Evolutionary conservation across 306 rosid genomes (phyloP), one percentile per base, ranked within the genome.

Genomic region (Cajanus cajan): DNA sequence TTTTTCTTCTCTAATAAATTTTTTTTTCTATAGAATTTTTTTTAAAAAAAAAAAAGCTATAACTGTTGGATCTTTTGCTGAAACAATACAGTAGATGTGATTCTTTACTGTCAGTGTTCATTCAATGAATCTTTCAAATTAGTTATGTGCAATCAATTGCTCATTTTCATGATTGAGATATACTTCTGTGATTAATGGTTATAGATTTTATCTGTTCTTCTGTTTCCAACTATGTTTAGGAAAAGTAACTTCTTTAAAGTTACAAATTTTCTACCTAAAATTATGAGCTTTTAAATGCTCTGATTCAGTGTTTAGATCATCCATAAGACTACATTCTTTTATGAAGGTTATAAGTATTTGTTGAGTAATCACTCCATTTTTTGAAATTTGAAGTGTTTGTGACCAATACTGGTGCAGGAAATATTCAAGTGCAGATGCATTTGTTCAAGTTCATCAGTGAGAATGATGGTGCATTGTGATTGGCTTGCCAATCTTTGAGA

Each of bases 341-440:
- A 18, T 43, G 59, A 70, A 41, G 41, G 47, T 28, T 28, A 14
- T 31, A 78, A 18, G 69, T 57, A 36, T 45, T 7, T 41, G 48
- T 31, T 12, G 69, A 47, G 67, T 18, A 21, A 1, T 51, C 24
- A 19, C 54, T 68, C 47, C 57, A 72, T 71, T 68, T 81, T 81
- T 77, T 50, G 68, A 62, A 24, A 73, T 50, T 15, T 24, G 62
- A 41, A 25, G 43, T 77, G 70, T 31, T 65, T 65, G 41, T 19
- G 81, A 66, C 2, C 47, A 8, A 64, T 10, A 25, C 61, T 15
- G 0, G 43, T 66, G 5, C 73, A 34, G 19, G 74, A 73, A 77
- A 58, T 47, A 52, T 76, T 55, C 75, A 59, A 33, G 51, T 4
- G 70, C 76, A 62, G 50, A 70, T 71, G 82, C 54, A 71, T 69